phyloP scores from a whole-genome alignment of 176 grass and related monocot genomes.

The Avena sativa region DNA sequence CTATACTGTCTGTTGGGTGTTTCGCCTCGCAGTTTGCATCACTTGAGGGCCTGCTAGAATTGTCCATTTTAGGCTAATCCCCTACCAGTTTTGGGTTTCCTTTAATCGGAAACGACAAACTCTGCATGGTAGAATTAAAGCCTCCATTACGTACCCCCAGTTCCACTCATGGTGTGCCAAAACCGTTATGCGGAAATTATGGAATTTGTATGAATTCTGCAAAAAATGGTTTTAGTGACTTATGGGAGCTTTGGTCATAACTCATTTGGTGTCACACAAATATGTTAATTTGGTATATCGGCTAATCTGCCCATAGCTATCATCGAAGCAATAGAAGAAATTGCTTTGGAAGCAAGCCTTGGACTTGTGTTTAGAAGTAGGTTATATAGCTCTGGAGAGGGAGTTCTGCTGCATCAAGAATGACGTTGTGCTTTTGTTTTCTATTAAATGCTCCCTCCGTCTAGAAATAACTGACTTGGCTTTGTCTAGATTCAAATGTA shows the following conservation, averaged over 20 bases:
- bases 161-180: background rate
- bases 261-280: background rate
- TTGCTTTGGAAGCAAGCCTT: background rate
- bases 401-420: background rate
- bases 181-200: background rate
- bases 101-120: slow-evolving; percentile 1
- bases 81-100: background rate
- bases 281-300: background rate
- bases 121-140: background rate
- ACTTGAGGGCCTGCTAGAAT: background rate
- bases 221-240: background rate
- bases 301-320: background rate
- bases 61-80: background rate
- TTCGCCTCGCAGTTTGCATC: background rate
- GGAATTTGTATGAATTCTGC: background rate
- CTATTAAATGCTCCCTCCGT: background rate
- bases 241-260: background rate
- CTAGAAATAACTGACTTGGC: too few relatives aligned
- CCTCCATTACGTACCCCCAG: background rate
- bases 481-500: too few relatives aligned
- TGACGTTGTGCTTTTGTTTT: background rate
- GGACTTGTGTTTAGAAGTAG: background rate
- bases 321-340: background rate
- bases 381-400: background rate
- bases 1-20: background rate